Base-by-base conservation (phyloP, 371 early-diverging fungal genomes). In the Chytridiales sp. region DNA sequence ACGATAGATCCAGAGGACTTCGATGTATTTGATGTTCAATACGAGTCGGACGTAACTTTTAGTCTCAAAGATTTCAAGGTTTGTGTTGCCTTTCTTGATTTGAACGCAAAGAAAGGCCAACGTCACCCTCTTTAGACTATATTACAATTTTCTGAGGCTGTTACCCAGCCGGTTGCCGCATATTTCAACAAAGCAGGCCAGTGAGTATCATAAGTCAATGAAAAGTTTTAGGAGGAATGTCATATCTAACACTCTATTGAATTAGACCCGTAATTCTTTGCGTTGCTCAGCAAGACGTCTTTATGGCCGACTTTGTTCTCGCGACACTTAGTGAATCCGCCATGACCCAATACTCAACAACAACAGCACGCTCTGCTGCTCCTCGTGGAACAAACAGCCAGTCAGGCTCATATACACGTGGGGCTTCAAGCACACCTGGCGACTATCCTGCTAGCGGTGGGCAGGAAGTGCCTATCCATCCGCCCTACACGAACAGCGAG, bases 31-130 rank as follows among this genome's bases (percentile, higher is more conserved):
- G 54, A 58, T 2, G 69, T 74, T 8, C 24, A 11, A 15, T 47
- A 50, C 0, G 64, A 61, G 15, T 51, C 56, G 0, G 52, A 64
- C 27, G 17, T 77, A 3, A 73, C 69, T 0, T 69, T 77, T 40
- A 59, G 59, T 35, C 56, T 77, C 24, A 67, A 66, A 42, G 74
- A 77, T 26, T 63, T 77, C 17, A 77, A 77, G 68, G 75, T 74
- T 13, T 13, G 22, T 46, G 4, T 5, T 22, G 8, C 1, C n/a
- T 21, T 29, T 30, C 32, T 24, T 35, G 3, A 24, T 22, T 13
- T n/a, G 31, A n/a, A 22, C 29, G 17, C 15, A 15, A 21, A 15
- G 17, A 39, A 2, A 27, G 24, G 30, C n/a, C 3, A 3, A 1
- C 2, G 15, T 53, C 17, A 19, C 38, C 21, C 3, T 15, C 29